These are phyloP conservation scores for Cubamyces lactineus DNA, from an alignment of 768 basidiomycete species.

Conservation along the genomic window DNA sequence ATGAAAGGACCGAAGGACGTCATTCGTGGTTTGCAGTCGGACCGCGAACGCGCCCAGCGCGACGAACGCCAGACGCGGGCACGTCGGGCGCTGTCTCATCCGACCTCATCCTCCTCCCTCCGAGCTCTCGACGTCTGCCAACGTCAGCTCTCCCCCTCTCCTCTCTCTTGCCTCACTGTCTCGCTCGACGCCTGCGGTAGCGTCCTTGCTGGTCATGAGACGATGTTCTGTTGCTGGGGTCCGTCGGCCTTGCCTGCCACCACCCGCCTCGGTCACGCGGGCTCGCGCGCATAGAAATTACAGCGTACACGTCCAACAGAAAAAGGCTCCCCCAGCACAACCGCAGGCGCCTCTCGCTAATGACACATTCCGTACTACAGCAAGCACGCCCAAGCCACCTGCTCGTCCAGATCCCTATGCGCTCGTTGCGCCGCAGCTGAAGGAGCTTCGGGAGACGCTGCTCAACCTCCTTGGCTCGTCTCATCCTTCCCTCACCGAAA, in stretches of 20 bases:
- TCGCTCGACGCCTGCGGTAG: constrained; percentile 22
- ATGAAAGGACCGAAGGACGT: constrained; percentile 7
- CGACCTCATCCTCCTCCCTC: constrained; percentile 9
- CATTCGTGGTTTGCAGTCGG: background rate
- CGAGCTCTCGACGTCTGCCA: constrained; percentile 7
- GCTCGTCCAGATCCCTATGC: constrained; percentile 62
- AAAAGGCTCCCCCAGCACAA: constrained; percentile 21
- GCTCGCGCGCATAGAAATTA: constrained; percentile 30
- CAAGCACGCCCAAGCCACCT: constrained; percentile 9
- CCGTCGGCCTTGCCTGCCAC: constrained; percentile 25
- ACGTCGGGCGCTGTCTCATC: constrained; percentile 18
- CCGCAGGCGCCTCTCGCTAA: constrained; percentile 32
- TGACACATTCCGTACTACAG: constrained; percentile 29
- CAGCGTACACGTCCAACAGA: constrained; percentile 30
- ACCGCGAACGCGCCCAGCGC: background rate
- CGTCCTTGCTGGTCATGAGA: constrained; percentile 38
- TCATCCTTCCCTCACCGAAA: constrained; percentile 83
- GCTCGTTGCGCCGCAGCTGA: constrained; percentile 74
- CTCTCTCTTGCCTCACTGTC: constrained; percentile 4
- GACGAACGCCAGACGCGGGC: constrained; percentile 13
- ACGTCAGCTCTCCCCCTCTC: background rate
- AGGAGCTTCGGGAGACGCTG: constrained; percentile 69
- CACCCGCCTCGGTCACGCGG: constrained; percentile 26
- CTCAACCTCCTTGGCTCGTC: constrained; percentile 83
- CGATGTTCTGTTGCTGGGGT: constrained; percentile 33